Evolutionary conservation across 192 early-diverging fungal genomes (phyloP), one percentile per base, ranked within the genome.

Genomic region (Coemansia sp.): DNA sequence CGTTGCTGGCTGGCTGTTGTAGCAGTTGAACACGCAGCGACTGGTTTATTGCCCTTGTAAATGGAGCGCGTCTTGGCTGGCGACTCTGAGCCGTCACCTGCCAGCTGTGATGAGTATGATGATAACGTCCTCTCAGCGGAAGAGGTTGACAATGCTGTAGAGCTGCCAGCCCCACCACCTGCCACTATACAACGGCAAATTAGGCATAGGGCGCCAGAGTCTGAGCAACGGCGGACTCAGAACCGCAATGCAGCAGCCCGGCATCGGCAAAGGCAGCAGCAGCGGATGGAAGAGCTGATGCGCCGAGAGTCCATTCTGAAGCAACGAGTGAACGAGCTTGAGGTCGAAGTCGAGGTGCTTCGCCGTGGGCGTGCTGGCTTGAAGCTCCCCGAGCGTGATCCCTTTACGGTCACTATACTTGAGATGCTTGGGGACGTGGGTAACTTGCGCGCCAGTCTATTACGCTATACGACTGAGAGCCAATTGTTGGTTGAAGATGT

Each of bases 191-290:
- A 39, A 12, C 32, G 57, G 62, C 44, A 32, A 19, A 37, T 2
- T 15, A 19, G 39, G 1, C 5, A 17, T 5, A 10, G 41, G n/a
- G 6, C 23, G 23, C 8, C 62, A 48, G 41, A 32, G 10, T 46
- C 61, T 3, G 72, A 73, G 44, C 63, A 63, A 38, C 70, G 75
- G 4, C 57, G 80, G 14, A 39, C 61, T 14, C 80, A 77, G 63
- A 82, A 82, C 66, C 71, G 80, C 68, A 72, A 76, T 32, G 80
- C 80, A 11, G 80, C 80, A 21, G 80, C 80, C 15, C 58, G 72
- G 25, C 80, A 82, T 32, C 67, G 80, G 4, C 65, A 65, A 25
- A 21, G 80, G 32, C 80, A 82, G 66, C 71, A 82, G 57, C n/a
- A 53, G 19, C 46, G 74, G 41, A 63, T 82, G 2, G 62, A 64